Evolutionary conservation across 345 rosid genomes (phyloP).

Genomic region (Eucalyptus regnans): DNA sequence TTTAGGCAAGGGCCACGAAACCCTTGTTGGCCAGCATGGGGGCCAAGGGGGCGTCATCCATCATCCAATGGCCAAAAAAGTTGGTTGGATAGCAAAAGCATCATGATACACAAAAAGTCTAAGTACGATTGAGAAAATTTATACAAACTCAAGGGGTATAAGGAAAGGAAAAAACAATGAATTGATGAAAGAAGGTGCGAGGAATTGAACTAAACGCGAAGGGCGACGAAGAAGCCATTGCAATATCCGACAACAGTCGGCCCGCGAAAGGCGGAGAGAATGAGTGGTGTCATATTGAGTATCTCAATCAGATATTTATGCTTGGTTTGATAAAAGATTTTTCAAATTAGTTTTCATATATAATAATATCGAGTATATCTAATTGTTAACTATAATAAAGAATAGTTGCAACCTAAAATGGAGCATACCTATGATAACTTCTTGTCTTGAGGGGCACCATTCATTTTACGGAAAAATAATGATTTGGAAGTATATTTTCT

Average conservation of each 20-base stretch:
- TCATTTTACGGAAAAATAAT: not conserved
- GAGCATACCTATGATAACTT: not conserved
- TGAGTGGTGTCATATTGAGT: not conserved
- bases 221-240: not conserved
- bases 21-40: not conserved
- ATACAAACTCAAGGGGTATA: not conserved
- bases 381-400: not conserved
- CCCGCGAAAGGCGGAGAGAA: not conserved
- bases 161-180: not conserved
- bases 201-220: not conserved
- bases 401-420: not conserved
- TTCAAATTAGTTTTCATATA: not conserved
- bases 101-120: not conserved
- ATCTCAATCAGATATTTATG: not conserved
- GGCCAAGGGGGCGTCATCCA: too few relatives aligned
- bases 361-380: not conserved
- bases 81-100: not conserved
- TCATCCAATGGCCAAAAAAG: not conserved
- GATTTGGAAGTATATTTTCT: not conserved
- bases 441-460: not conserved
- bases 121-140: not conserved
- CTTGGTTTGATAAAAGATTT: not conserved
- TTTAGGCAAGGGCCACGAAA: not conserved
- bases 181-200: not conserved
- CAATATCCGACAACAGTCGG: not conserved